Conservation (phyloP, 441 rosid species). For the Croton setiger region DNA sequence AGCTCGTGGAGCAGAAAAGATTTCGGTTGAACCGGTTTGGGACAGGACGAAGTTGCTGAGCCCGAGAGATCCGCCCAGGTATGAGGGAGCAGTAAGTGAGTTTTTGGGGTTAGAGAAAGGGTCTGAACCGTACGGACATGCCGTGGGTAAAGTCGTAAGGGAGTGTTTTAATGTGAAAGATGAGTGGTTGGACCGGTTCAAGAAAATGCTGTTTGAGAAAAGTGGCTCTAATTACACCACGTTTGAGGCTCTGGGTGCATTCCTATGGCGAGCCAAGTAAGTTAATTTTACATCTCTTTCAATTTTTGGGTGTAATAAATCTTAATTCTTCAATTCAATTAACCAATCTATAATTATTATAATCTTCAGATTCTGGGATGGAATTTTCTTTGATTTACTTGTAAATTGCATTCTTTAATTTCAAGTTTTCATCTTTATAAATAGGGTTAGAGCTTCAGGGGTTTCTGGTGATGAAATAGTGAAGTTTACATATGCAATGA, state of each 20-base stretch:
- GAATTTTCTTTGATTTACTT: too few species aligned
- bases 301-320: too few species aligned
- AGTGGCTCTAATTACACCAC: slow-evolving; percentile 66
- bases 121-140: slow-evolving; percentile 41
- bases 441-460: slow-evolving; percentile 56
- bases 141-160: slow-evolving; percentile 37
- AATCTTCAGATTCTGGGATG: too few species aligned
- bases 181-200: slow-evolving; percentile 58
- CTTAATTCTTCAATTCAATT: too few species aligned
- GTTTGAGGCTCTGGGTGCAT: slow-evolving; percentile 85
- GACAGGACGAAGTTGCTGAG: slow-evolving; percentile 48
- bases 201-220: slow-evolving; percentile 42
- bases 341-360: too few species aligned
- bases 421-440: not conserved
- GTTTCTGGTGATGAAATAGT: slow-evolving; percentile 42
- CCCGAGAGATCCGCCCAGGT: slow-evolving; percentile 62
- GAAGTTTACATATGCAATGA: slow-evolving; percentile 62
- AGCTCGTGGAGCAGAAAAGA: slow-evolving; percentile 51
- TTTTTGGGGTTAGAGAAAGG: slow-evolving; percentile 44
- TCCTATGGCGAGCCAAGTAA: slow-evolving; percentile 90
- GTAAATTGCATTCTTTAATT: not conserved
- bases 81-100: slow-evolving; percentile 50
- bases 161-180: slow-evolving; percentile 58
- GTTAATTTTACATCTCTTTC: too few species aligned
- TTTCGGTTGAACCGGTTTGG: slow-evolving; percentile 62